Percentiles rank a stretch among this genome's conserved stretches.
Conservation (phyloP, 106 monocot genomes). For the Cymbidium sinense region DNA sequence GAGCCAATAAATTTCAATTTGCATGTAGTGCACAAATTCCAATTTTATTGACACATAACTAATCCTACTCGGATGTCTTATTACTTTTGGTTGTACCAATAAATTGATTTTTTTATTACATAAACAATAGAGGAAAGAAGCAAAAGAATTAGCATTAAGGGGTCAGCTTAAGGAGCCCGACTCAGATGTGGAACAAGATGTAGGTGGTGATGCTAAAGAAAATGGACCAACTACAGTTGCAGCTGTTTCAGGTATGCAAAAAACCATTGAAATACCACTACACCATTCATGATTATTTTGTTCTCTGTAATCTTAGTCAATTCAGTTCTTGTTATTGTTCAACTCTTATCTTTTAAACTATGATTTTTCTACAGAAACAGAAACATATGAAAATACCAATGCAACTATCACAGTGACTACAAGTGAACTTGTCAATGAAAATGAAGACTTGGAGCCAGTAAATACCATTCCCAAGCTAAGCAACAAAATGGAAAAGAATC, state of each 20-base stretch:
- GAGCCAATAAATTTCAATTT: too few relatives aligned
- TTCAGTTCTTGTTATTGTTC: background rate
- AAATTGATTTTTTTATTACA: slow-evolving; percentile 5
- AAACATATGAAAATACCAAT: slow-evolving; percentile 5
- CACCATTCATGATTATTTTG: too few relatives aligned
- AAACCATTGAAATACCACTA: background rate
- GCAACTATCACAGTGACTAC: slow-evolving; percentile 17
- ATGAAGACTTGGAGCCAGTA: slow-evolving; percentile 6
- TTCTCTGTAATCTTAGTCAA: background rate
- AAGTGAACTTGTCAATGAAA: slow-evolving; percentile 7
- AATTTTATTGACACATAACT: too few relatives aligned
- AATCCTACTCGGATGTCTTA: too few relatives aligned
- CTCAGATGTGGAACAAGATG: slow-evolving; percentile 14
- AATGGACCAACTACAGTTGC: slow-evolving; percentile 16
- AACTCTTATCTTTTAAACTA: background rate
- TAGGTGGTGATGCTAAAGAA: slow-evolving; percentile 16
- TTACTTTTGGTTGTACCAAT: background rate
- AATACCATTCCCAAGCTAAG: background rate
- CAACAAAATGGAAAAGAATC: slow-evolving; percentile 7
- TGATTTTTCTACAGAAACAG: slow-evolving; percentile 11
- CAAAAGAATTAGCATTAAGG: slow-evolving; percentile 53
- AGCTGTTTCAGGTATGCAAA: slow-evolving; percentile 29
- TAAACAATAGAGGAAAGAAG: slow-evolving; percentile 53
- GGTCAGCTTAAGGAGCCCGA: slow-evolving; percentile 23
- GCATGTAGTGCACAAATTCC: too few relatives aligned